Base-by-base conservation (phyloP, 495 filamentous ascomycete genomes). In the Trichoderma asperelloides region DNA sequence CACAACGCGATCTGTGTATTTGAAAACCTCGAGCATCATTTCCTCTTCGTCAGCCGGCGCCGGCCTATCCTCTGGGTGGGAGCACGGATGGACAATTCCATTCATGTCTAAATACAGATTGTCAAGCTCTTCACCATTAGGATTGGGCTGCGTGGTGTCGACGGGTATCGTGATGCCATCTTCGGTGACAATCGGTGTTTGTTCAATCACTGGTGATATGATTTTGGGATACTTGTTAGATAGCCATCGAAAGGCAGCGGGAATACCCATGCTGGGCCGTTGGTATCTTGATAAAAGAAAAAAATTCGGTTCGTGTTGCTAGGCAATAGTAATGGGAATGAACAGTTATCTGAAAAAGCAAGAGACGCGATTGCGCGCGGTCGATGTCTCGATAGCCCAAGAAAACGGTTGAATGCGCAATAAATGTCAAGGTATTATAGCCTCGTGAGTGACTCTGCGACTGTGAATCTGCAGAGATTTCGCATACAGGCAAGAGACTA, bases 61-160 rank as follows among this genome's bases (percentile, higher is more conserved):
- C 3, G 95, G 92, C 68, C 84, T 88, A 70, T 97, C 94, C 77
- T 99, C 95, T 2, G 95, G 95, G 78, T 99, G 95, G 6, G 93
- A 96, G 80, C 95, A 99, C 2, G 96, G 96, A 85, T 99, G 95
- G 57, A 99, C 95, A 70, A 99, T 99, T 75, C 95, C 95, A 80
- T 99, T 99, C 95, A 99, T 98, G 74, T 99, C 95, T 65, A 99
- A 86, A 73, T 98, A 99, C 3, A 99, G 83, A 74, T 98, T 99
- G 77, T 99, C 94, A 72, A 94, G 91, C 75, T 98, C 93, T 77
- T 97, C 95, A 76, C 93, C 93, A 79, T 99, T 99, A 7, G 95
- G 95, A 76, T 99, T 99, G 2, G 91, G 87, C 33, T 83, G 78
- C n/a, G 88, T 90, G 23, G 82, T 84, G 73, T 98, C 92, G 51